Percentiles rank a stretch among this genome's conserved stretches.
phyloP scores from a whole-genome alignment of 1,139 yeast species.

The Candida smagusa region DNA sequence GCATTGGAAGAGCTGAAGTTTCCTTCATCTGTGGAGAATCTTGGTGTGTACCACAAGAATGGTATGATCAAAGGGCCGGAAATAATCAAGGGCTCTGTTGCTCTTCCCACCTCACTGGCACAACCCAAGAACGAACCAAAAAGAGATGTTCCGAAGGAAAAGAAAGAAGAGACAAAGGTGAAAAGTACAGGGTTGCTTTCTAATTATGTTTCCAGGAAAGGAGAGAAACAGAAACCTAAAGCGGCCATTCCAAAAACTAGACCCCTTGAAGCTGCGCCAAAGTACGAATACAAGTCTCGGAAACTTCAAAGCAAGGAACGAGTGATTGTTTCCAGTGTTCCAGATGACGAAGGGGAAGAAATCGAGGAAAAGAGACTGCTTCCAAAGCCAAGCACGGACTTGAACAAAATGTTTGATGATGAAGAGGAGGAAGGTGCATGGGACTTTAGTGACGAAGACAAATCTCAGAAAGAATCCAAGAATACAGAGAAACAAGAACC shows the following conservation, averaged over 20 bases:
- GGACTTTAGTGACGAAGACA: conserved; percentile 17
- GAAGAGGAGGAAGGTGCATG: conserved; percentile 9
- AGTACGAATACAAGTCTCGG: conserved; percentile 39
- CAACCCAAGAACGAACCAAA: neutral
- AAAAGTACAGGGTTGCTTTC: conserved; percentile 12
- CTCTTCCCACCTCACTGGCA: conserved; percentile 3
- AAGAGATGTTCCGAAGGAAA: neutral
- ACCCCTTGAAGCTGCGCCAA: conserved; percentile 4
- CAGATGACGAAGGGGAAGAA: conserved; percentile 13
- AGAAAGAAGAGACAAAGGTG: conserved; percentile 9
- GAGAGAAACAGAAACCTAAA: conserved; percentile 8
- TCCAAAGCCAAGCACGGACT: conserved; percentile 10
- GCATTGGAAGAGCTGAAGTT: conserved; percentile 28
- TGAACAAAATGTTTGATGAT: conserved; percentile 20
- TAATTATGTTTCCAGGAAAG: conserved; percentile 23
- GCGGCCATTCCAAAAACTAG: neutral
- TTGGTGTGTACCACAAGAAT: conserved; percentile 20
- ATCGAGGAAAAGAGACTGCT: conserved; percentile 8
- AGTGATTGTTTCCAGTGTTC: conserved; percentile 28
- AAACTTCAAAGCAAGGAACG: conserved; percentile 30
- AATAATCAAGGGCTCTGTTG: conserved; percentile 12
- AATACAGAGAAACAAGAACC: conserved; percentile 1
- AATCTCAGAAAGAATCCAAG: conserved; percentile 1
- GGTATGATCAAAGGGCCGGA: conserved; percentile 39
- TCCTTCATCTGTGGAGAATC: conserved; percentile 16